phyloP scores from a whole-genome alignment of 371 early-diverging fungal species.

The Smittium mucronatum region DNA sequence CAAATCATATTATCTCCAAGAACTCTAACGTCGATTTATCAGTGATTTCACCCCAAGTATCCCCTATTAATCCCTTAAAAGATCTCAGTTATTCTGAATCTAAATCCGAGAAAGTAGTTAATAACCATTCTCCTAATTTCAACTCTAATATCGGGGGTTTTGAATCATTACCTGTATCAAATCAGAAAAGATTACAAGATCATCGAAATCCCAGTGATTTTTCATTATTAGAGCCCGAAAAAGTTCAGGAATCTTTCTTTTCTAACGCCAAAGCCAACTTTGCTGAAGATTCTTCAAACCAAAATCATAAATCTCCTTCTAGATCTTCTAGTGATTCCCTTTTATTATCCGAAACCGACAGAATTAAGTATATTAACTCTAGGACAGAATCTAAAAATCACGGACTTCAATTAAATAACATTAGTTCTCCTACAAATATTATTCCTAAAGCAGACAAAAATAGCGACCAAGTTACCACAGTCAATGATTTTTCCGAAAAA shows the following conservation, averaged over 20 bases:
- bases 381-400: too few species aligned
- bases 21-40: too few species aligned
- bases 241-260: neutral
- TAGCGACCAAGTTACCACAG: neutral
- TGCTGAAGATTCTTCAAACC: neutral
- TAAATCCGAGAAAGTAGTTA: too few species aligned
- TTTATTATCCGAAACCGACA: neutral
- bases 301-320: neutral
- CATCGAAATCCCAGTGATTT: too few species aligned
- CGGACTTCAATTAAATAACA: neutral
- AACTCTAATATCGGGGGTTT: too few species aligned
- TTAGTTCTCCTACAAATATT: neutral
- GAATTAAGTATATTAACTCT: neutral
- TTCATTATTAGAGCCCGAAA: neutral
- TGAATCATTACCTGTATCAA: too few species aligned
- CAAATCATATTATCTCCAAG: too few species aligned
- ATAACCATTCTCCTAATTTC: too few species aligned
- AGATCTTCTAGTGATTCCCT: neutral
- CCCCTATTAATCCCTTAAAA: too few species aligned
- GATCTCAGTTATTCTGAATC: too few species aligned
- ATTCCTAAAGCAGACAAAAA: neutral
- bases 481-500: neutral
- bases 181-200: too few species aligned
- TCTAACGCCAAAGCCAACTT: neutral
- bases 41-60: too few species aligned